phyloP scores from a whole-genome alignment of 352 stramenopile species.

The Halophytophthora batemanensis region DNA sequence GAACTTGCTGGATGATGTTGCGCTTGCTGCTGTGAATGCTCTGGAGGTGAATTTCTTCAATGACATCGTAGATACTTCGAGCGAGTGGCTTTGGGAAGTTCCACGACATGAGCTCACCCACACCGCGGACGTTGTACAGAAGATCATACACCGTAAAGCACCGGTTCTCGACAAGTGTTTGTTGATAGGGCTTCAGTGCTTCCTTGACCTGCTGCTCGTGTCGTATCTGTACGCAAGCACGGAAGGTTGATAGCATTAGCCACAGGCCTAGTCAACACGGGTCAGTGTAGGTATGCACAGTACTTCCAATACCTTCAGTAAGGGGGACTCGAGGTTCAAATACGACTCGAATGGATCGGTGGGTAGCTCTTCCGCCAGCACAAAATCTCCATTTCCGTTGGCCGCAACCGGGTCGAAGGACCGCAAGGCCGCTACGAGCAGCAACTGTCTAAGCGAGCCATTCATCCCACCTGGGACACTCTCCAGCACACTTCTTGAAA shows the following conservation, averaged over 20 bases:
- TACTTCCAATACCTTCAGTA: constrained; percentile 37
- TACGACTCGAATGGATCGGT: constrained; percentile 46
- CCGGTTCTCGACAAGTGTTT: constrained; percentile 35
- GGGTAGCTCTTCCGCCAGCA: constrained; percentile 26
- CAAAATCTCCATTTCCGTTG: constrained; percentile 33
- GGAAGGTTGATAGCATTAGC: too few species aligned
- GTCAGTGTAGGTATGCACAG: too few species aligned
- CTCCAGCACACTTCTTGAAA: constrained; percentile 47
- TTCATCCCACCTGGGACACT: constrained; percentile 57
- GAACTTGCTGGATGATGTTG: constrained; percentile 41
- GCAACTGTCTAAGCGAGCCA: constrained; percentile 34
- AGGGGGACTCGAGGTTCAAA: constrained; percentile 19
- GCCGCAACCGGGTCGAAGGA: constrained; percentile 39
- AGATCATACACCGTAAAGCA: constrained; percentile 58
- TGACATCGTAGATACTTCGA: constrained; percentile 48
- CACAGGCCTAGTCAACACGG: too few species aligned
- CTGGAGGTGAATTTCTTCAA: constrained; percentile 46
- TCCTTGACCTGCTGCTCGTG: constrained; percentile 50
- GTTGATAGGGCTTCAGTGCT: constrained; percentile 31
- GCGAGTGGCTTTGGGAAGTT: constrained; percentile 44
- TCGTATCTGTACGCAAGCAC: constrained; percentile 31
- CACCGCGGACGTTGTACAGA: constrained; percentile 43
- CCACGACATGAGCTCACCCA: constrained; percentile 55
- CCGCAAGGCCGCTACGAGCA: constrained; percentile 45
- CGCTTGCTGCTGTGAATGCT: constrained; percentile 33